Evolutionary conservation across 305 asterid species (phyloP).

Genomic region (Rubia balearica): DNA sequence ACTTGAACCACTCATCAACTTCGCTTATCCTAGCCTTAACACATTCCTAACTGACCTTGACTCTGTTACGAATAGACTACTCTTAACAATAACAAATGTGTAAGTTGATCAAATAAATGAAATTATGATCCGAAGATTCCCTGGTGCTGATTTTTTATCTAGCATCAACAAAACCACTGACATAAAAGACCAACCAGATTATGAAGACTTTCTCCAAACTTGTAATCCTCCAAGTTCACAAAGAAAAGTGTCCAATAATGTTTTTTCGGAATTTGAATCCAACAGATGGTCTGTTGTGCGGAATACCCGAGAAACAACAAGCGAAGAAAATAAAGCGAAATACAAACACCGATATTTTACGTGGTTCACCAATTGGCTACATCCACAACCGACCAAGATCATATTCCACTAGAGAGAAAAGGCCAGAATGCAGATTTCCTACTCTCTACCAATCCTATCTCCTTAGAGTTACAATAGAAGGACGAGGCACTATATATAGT

Average conservation of each 20-base stretch:
- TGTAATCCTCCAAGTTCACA: neutral
- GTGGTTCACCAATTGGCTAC: too few relatives aligned
- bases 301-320: too few relatives aligned
- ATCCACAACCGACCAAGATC: too few relatives aligned
- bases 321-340: too few relatives aligned
- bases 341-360: too few relatives aligned
- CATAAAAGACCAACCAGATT: neutral
- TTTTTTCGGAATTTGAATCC: neutral
- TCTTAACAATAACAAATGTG: neutral
- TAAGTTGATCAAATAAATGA: neutral
- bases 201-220: neutral
- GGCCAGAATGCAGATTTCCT: too few relatives aligned
- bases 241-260: neutral
- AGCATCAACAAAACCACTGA: neutral
- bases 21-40: neutral
- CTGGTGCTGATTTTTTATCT: neutral
- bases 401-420: too few relatives aligned
- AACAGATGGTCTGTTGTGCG: neutral
- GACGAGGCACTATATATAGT: too few relatives aligned
- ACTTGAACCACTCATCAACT: neutral
- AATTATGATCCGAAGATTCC: neutral
- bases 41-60: neutral
- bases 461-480: too few relatives aligned
- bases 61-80: neutral
- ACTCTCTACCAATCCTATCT: too few relatives aligned